Evolutionary conservation across 805 yeast species (phyloP), one percentile per base, ranked within the genome.

Genomic region (Naumovozyma baii): DNA sequence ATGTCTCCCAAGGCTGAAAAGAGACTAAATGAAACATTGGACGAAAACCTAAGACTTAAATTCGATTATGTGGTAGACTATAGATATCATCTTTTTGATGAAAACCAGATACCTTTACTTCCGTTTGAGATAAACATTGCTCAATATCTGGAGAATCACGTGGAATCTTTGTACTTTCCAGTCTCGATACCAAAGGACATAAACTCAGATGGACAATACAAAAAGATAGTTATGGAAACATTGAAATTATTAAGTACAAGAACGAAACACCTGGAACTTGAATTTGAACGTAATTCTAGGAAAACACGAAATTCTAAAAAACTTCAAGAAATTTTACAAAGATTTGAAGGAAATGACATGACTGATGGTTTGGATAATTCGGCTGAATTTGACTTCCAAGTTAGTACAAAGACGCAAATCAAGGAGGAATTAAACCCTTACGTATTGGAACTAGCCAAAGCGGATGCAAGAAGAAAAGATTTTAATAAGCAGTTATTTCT

Each of bases 11-110:
- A 43, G n/a, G 39, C 39, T 2, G 28, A 37, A 9, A 13, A 31
- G 8, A 30, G 25, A 5, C 16, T 43, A 3, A 34, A 39, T 7
- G n/a, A 37, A 3, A 20, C 32, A 16, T 25, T 34, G 5, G 59
- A 54, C 28, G 63, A 58, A 12, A 52, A 48, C 35, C 36, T 40
- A 16, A 45, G 44, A 25, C 45, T 45, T 16, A 39, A 46, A 14
- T 35, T 45, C 36, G 63, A 58, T 41, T 57, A 52, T 34, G 45
- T 58, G 47, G 34, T 50, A 17, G 63, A 58, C 39, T 53, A 55
- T 33, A 51, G 48, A 38, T 19, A 46, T 9, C 54, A 54, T 39
- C 37, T 55, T 5, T 34, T 33, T 5, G 59, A 55, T 36, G 33
- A 37, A 2, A 22, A 39, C 13, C 44, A 39, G 14, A 35, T 18